Evolutionary conservation across 805 yeast species (phyloP).

Genomic region (Pichia ethanolica): DNA sequence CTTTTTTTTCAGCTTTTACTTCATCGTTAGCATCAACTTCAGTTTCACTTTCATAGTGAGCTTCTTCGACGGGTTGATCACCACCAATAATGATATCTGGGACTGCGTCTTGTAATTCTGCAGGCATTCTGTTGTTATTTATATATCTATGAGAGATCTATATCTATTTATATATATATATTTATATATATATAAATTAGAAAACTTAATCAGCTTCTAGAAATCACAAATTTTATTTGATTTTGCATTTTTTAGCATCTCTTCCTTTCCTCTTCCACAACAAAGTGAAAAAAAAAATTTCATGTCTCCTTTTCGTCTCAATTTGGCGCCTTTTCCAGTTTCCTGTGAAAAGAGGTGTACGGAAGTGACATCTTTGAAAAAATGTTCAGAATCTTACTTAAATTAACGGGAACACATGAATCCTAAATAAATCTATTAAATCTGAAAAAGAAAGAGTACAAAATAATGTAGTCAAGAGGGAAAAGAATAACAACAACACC

Average conservation of each 20-base stretch:
- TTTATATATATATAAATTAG: too few species aligned
- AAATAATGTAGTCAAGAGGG: too few species aligned
- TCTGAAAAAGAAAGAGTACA: too few species aligned
- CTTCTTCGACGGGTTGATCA: slow-evolving; percentile 25
- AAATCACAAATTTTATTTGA: not conserved
- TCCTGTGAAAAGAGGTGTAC: not conserved
- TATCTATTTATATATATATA: too few species aligned
- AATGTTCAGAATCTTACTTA: not conserved
- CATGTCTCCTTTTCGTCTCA: not conserved
- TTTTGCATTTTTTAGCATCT: not conserved
- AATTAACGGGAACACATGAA: not conserved
- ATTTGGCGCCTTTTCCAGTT: not conserved
- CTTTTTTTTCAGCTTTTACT: slow-evolving; percentile 54
- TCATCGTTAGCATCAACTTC: slow-evolving; percentile 28
- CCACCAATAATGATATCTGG: slow-evolving; percentile 78
- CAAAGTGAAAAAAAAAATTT: not conserved
- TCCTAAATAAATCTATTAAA: too few species aligned
- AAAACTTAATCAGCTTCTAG: too few species aligned
- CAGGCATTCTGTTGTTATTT: slow-evolving; percentile 42
- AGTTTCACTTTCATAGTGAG: slow-evolving; percentile 32
- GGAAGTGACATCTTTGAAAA: not conserved
- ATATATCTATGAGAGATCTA: too few species aligned
- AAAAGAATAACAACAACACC: too few species aligned
- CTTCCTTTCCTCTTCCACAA: not conserved
- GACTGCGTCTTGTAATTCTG: slow-evolving; percentile 74